phyloP scores from a whole-genome alignment of 2,329 filamentous ascomycete genomes.

The Aspergillus viridinutans region DNA sequence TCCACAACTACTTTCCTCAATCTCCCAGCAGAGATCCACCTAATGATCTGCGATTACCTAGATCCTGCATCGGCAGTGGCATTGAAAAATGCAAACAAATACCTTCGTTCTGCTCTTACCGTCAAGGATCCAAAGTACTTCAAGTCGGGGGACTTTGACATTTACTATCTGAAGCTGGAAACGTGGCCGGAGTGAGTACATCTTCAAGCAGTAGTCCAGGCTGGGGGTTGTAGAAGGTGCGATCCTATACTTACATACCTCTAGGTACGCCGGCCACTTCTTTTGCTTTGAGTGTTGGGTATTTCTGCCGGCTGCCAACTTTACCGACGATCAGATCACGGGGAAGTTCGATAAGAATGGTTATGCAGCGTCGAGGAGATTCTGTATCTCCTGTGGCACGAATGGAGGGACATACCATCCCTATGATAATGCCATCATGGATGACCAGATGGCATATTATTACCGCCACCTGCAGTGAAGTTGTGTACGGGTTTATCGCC shows the following conservation, averaged over 20 bases:
- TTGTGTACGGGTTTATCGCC: too few species aligned
- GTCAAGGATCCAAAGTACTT: neutral
- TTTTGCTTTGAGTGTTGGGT: neutral
- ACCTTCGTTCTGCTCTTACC: neutral
- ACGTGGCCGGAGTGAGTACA: neutral
- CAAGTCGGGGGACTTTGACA: too few species aligned
- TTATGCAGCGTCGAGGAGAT: neutral
- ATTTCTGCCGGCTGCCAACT: neutral
- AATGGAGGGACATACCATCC: neutral
- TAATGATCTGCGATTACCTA: neutral
- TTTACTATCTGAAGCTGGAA: neutral
- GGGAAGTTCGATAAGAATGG: neutral
- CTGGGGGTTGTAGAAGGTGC: too few species aligned
- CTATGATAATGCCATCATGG: too few species aligned
- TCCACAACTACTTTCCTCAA: neutral
- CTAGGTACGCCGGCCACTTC: neutral
- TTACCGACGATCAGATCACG: neutral
- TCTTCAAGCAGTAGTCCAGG: neutral
- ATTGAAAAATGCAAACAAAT: neutral
- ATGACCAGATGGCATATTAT: too few species aligned
- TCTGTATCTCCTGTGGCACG: neutral
- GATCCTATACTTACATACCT: neutral
- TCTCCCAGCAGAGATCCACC: neutral
- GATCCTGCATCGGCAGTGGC: neutral
- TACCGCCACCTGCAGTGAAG: too few species aligned